These are phyloP conservation scores for Cenchrus purpureus DNA, from an alignment of 176 grass and related monocot genomes.

Conservation along the genomic window DNA sequence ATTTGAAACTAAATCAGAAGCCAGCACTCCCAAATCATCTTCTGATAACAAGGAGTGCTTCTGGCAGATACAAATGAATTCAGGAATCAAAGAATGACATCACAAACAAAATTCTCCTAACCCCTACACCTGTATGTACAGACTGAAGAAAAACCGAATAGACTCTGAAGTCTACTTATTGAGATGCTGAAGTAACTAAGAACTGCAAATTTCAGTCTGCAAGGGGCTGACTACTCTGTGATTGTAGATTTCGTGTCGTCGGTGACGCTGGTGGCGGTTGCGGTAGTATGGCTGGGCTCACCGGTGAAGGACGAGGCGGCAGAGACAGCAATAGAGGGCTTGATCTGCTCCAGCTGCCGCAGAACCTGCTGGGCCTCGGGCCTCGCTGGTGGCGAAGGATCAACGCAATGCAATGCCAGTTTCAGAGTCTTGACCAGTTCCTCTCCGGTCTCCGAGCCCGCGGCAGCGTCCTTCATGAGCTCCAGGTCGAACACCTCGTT, in stretches of 20 bases:
- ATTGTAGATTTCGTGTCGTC: slow-evolving; percentile 57
- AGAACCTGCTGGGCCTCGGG: slow-evolving; percentile 80
- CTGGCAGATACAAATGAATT: slow-evolving; percentile 52
- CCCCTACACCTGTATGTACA: slow-evolving; percentile 67
- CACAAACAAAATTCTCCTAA: slow-evolving; percentile 56
- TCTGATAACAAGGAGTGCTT: slow-evolving; percentile 80
- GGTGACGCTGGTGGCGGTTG: slow-evolving; percentile 42
- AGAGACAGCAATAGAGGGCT: slow-evolving; percentile 57
- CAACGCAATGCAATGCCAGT: slow-evolving; percentile 83
- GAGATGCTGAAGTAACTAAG: slow-evolving; percentile 42
- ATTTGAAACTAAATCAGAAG: slow-evolving; percentile 30
- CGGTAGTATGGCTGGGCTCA: slow-evolving; percentile 59
- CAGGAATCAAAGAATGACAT: slow-evolving; percentile 53
- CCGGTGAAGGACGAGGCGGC: slow-evolving; percentile 55
- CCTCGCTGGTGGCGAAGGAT: slow-evolving; percentile 67
- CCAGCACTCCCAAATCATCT: slow-evolving; percentile 73
- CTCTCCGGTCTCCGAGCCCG: slow-evolving; percentile 59
- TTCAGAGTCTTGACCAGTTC: slow-evolving; percentile 87
- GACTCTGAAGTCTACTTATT: slow-evolving; percentile 65
- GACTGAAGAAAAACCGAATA: slow-evolving; percentile 38
- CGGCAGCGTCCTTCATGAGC: slow-evolving; percentile 78
- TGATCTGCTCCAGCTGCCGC: slow-evolving; percentile 90
- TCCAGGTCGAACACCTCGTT: slow-evolving; percentile 99
- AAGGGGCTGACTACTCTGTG: slow-evolving; percentile 59
- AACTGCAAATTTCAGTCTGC: slow-evolving; percentile 46